Conservation (phyloP, 345 rosid species). For the Citrus trifoliata region DNA sequence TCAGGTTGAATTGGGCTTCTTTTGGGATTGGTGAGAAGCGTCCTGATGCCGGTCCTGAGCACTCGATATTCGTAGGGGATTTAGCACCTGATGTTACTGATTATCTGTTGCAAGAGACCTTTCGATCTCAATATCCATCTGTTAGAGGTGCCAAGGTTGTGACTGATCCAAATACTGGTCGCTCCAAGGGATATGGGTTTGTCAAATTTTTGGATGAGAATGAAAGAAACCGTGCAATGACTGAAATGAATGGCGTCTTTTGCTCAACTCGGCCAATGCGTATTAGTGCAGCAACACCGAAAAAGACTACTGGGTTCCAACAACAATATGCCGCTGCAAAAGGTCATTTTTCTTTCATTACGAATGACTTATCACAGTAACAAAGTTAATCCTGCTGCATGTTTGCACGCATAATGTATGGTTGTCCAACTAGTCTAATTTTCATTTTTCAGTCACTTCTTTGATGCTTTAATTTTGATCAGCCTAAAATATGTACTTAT, state of each 20-base stretch:
- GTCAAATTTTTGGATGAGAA: constrained; percentile 87
- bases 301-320: constrained; percentile 60
- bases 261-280: constrained; percentile 96
- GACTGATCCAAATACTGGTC: constrained; percentile 94
- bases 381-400: not conserved
- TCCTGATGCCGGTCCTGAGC: constrained; percentile 86
- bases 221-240: constrained; percentile 91
- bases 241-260: constrained; percentile 89
- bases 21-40: constrained; percentile 91
- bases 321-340: constrained; percentile 61
- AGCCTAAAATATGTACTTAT: constrained; percentile 3
- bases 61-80: constrained; percentile 96
- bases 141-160: constrained; percentile 99
- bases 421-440: not conserved
- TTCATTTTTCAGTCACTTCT: not conserved
- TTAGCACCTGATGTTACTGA: constrained; percentile 94
- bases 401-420: not conserved
- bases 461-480: constrained; percentile 2
- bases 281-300: constrained; percentile 88
- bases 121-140: constrained; percentile 73
- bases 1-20: constrained; percentile 97
- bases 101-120: constrained; percentile 90
- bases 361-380: not conserved
- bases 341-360: constrained; percentile 33
- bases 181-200: constrained; percentile 96